These are phyloP conservation scores for Solanum chilense DNA, from an alignment of 257 asterid genomes.

Conservation along the genomic window DNA sequence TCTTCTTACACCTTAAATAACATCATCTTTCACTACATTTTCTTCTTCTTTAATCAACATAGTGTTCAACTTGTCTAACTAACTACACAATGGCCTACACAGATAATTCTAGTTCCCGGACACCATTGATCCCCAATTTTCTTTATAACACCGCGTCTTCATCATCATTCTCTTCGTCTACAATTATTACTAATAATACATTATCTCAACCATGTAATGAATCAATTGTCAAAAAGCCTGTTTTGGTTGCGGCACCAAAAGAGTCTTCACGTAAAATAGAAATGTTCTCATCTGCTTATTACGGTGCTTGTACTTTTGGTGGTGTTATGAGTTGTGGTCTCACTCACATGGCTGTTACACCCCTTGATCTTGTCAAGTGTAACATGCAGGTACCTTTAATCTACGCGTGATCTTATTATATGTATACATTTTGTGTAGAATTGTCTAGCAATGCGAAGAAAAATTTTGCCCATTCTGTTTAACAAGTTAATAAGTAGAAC, in stretches of 20 bases:
- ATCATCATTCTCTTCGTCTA: background rate
- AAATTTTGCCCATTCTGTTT: background rate
- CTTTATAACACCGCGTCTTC: slow-evolving; percentile 7
- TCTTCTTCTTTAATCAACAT: background rate
- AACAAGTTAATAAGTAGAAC: background rate
- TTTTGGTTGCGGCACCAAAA: slow-evolving; percentile 49
- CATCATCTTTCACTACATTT: background rate
- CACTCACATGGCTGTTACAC: slow-evolving; percentile 74
- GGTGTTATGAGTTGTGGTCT: slow-evolving; percentile 63
- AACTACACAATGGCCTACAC: slow-evolving; percentile 4
- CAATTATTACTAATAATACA: background rate
- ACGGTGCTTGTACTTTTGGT: slow-evolving; percentile 49
- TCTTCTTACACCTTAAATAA: background rate
- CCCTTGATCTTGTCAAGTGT: slow-evolving; percentile 87
- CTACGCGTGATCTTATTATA: background rate
- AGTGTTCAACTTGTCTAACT: background rate
- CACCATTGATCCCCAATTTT: slow-evolving; percentile 15
- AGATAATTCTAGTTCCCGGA: slow-evolving; percentile 1
- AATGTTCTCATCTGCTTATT: slow-evolving; percentile 65
- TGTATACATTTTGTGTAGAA: background rate
- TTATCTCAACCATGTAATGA: background rate
- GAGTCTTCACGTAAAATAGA: slow-evolving; percentile 39
- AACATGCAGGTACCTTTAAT: slow-evolving; percentile 59
- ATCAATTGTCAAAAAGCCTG: background rate
- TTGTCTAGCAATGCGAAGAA: background rate